Conservation (phyloP, 2,329 filamentous ascomycete species). For the Massarina eburnea region DNA sequence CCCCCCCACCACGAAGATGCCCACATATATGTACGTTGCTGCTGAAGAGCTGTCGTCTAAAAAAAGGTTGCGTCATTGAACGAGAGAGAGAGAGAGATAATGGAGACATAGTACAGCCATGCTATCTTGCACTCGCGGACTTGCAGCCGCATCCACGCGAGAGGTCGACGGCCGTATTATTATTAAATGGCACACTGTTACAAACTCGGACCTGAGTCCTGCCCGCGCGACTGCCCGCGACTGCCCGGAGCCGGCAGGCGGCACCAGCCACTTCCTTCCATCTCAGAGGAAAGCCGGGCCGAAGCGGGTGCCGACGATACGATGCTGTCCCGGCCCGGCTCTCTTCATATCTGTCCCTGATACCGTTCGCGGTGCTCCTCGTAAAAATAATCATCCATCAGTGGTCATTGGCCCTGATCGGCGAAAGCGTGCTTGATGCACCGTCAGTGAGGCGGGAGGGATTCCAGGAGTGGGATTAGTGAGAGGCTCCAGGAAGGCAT, state of each 20-base stretch:
- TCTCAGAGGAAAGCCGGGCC: not conserved
- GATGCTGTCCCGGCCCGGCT: not conserved
- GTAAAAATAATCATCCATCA: not conserved
- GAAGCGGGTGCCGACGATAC: not conserved
- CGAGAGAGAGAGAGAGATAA: too few species aligned
- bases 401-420: not conserved
- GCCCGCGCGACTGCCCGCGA: not conserved
- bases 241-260: not conserved
- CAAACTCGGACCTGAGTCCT: not conserved
- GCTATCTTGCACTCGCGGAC: slow-evolving; percentile 35
- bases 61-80: slow-evolving; percentile 32
- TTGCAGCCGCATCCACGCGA: slow-evolving; percentile 38
- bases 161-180: slow-evolving; percentile 14
- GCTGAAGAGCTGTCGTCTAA: slow-evolving; percentile 14
- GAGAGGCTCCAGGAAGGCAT: not conserved
- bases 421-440: not conserved
- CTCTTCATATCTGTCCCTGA: not conserved
- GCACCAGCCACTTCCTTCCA: not conserved
- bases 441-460: too few species aligned
- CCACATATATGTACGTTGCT: not conserved
- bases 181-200: not conserved
- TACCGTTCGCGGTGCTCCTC: not conserved
- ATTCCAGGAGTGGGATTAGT: not conserved
- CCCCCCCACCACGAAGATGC: too few species aligned
- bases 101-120: slow-evolving; percentile 23